A percentile compares a stretch with the other conserved stretches of the same genome.
phyloP scores from a whole-genome alignment of 345 rosid species.

The Cochlearia excelsa region DNA sequence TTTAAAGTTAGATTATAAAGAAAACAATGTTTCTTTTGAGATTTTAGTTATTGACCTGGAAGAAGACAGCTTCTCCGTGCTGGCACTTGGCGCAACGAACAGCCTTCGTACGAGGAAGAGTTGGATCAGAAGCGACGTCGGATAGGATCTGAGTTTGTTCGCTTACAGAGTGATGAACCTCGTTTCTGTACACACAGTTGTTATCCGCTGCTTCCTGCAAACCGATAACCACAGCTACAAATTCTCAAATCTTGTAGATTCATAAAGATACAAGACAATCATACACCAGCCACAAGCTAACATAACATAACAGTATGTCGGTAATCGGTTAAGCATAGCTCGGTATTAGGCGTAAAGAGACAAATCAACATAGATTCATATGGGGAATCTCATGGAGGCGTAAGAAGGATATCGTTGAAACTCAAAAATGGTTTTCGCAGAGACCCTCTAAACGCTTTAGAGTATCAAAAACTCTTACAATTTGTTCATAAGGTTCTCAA shows the following conservation, averaged over 20 bases:
- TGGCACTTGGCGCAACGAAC: conserved; percentile 54
- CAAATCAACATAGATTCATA: not conserved
- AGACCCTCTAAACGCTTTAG: not conserved
- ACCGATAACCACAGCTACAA: not conserved
- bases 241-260: not conserved
- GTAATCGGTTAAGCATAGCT: not conserved
- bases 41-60: conserved; percentile 49
- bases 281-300: not conserved
- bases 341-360: not conserved
- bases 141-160: conserved; percentile 70
- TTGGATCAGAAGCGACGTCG: conserved; percentile 78
- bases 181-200: conserved; percentile 70
- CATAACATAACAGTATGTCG: not conserved
- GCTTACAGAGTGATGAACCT: conserved; percentile 65
- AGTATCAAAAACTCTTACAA: not conserved
- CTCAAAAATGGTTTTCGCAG: not conserved
- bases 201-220: conserved; percentile 67
- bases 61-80: conserved; percentile 74
- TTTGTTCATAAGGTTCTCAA: not conserved
- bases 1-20: not conserved
- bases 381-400: not conserved
- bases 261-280: not conserved
- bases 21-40: not conserved
- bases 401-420: not conserved
- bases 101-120: conserved; percentile 78